Evolutionary conservation across 1,284 basidiomycete species (phyloP), one percentile per base, ranked within the genome.

Genomic region (Puccinia novopanici): DNA sequence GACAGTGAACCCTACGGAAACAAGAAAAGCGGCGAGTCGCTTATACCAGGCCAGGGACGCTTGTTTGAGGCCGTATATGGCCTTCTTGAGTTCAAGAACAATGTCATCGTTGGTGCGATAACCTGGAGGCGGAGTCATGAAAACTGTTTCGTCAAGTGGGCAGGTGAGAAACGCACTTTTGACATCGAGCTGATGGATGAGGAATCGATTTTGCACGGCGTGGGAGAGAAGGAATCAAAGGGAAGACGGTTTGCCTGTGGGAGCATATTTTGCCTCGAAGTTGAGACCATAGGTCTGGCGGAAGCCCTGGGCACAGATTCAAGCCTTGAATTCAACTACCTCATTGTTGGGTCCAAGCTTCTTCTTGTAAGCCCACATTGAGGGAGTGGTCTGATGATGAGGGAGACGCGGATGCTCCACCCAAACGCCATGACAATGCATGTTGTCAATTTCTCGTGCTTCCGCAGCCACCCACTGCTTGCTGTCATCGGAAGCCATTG

Each of bases 301-400:
- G 74, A 70, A 82, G 50, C 82, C 82, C 27, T 80, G 67, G 27
- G 77, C 82, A 37, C 81, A 81, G 27, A 81, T 73, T 24, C 82
- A 12, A 2, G 78, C 81, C 52, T 82, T 82, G 42, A 65, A 82
- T 42, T 75, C 54, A 13, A 45, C 34, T 1, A 70, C n/a, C 45
- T 59, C 22, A 34, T 75, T 80, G 9, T 59, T n/a, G 13, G 55
- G 17, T 13, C 68, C 63, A 22, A 52, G 50, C 50, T 52, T 52
- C 19, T 59, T n/a, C n/a, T n/a, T n/a, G n/a, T n/a, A n/a, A n/a
- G n/a, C n/a, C n/a, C n/a, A n/a, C n/a, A n/a, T n/a, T 59, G 57
- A 30, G 15, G 3, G n/a, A 17, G 34, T 59, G 6, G 27, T 34
- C 30, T 59, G 27, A 1, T 13, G 2, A 12, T 59, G 19, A 17